phyloP scores from a whole-genome alignment of 352 stramenopile species.

The Phytopythium kandeliae region DNA sequence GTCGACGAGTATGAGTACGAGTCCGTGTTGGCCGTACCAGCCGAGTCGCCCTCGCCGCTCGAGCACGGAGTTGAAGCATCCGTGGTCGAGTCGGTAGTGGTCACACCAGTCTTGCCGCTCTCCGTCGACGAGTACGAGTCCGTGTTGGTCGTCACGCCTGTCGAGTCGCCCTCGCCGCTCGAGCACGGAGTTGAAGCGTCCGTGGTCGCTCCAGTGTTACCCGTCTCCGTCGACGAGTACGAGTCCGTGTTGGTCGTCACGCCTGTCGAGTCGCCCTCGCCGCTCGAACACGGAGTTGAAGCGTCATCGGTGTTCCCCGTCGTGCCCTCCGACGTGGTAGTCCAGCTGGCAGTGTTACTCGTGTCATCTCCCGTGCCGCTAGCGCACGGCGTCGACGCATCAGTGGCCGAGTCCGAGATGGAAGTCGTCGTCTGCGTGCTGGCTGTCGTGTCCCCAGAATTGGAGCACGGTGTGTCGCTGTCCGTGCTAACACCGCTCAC shows the following conservation, averaged over 20 bases:
- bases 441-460: background rate
- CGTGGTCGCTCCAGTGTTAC: background rate
- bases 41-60: slow-evolving; percentile 1
- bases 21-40: background rate
- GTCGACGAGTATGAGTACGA: background rate
- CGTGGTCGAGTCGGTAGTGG: background rate
- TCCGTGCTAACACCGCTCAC: background rate
- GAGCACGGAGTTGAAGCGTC: background rate
- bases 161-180: background rate
- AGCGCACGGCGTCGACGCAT: background rate
- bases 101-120: slow-evolving; percentile 2
- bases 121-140: too few species aligned
- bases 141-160: background rate
- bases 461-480: slow-evolving; percentile 3
- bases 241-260: too few species aligned
- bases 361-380: background rate
- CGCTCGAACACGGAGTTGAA: background rate
- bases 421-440: background rate
- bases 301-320: slow-evolving; percentile 3
- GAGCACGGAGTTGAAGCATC: background rate
- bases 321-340: background rate
- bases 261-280: background rate
- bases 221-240: background rate
- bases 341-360: background rate
- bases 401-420: background rate